Evolutionary conservation across 306 rosid species (phyloP).

Genomic region (Vigna trinervia): DNA sequence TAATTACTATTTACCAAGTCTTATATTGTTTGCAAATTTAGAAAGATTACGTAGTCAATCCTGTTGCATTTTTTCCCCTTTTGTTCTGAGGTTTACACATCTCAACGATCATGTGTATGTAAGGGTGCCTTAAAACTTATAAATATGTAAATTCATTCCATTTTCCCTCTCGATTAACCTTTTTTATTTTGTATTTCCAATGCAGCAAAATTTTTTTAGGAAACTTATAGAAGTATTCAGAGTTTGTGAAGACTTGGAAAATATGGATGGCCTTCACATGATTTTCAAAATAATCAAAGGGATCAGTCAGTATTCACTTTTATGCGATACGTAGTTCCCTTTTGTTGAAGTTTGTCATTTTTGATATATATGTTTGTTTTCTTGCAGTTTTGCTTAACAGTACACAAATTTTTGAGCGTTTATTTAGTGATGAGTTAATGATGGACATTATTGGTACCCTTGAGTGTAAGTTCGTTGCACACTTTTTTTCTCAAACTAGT

Average conservation of each 20-base stretch:
- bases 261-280: slow-evolving; percentile 89
- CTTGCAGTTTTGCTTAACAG: slow-evolving; percentile 88
- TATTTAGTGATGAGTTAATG: slow-evolving; percentile 79
- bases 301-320: slow-evolving; percentile 73
- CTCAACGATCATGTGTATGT: background rate
- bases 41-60: too few relatives aligned
- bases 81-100: background rate
- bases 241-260: slow-evolving; percentile 77
- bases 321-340: background rate
- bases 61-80: background rate
- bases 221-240: slow-evolving; percentile 83
- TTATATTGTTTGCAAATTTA: too few relatives aligned
- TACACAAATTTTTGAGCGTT: slow-evolving; percentile 81
- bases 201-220: slow-evolving; percentile 81
- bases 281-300: slow-evolving; percentile 90
- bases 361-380: slow-evolving; percentile 29
- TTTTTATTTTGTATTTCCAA: slow-evolving; percentile 33
- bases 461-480: slow-evolving; percentile 74
- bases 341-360: slow-evolving; percentile 22
- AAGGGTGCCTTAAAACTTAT: background rate
- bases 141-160: slow-evolving; percentile 7
- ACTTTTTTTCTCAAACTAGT: slow-evolving; percentile 4
- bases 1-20: slow-evolving; percentile 3
- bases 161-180: slow-evolving; percentile 10
- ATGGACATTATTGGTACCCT: slow-evolving; percentile 89